A percentile compares a stretch with the other conserved stretches of the same genome.
Evolutionary conservation across 176 grass and related monocot species (phyloP).

Genomic region (Oropetium thomaeum): DNA sequence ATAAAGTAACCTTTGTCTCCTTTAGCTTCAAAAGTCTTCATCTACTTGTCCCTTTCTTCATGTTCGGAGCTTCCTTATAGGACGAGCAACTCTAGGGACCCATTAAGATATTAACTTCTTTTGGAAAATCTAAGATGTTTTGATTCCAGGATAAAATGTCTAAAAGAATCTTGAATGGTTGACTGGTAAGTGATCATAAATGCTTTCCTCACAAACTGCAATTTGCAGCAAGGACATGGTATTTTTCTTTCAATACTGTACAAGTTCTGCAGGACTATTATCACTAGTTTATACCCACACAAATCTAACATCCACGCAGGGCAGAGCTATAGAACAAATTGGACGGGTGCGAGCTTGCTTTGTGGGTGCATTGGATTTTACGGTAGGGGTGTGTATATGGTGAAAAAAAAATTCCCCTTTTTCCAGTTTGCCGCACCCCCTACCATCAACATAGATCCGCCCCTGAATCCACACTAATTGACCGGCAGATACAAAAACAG

Average conservation of each 20-base stretch:
- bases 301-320: slow-evolving; percentile 35
- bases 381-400: too few relatives aligned
- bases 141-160: slow-evolving; percentile 42
- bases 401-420: too few relatives aligned
- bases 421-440: too few relatives aligned
- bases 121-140: slow-evolving; percentile 31
- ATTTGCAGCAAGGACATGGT: slow-evolving; percentile 48
- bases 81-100: slow-evolving; percentile 49
- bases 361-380: too few relatives aligned
- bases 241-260: slow-evolving; percentile 41
- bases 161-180: slow-evolving; percentile 47
- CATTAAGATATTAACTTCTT: slow-evolving; percentile 44
- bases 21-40: slow-evolving; percentile 56
- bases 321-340: too few relatives aligned
- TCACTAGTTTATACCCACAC: slow-evolving; percentile 34
- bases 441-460: too few relatives aligned
- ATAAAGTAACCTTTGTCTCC: slow-evolving; percentile 49
- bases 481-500: slow-evolving; percentile 5
- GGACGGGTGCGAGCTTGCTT: too few relatives aligned
- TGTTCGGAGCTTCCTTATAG: slow-evolving; percentile 47
- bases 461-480: slow-evolving; percentile 7
- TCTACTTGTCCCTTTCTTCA: slow-evolving; percentile 50
- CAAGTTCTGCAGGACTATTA: slow-evolving; percentile 22
- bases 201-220: slow-evolving; percentile 39
- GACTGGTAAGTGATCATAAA: slow-evolving; percentile 30